phyloP scores from a whole-genome alignment of 768 basidiomycete genomes.

The Suillus clintonianus region DNA sequence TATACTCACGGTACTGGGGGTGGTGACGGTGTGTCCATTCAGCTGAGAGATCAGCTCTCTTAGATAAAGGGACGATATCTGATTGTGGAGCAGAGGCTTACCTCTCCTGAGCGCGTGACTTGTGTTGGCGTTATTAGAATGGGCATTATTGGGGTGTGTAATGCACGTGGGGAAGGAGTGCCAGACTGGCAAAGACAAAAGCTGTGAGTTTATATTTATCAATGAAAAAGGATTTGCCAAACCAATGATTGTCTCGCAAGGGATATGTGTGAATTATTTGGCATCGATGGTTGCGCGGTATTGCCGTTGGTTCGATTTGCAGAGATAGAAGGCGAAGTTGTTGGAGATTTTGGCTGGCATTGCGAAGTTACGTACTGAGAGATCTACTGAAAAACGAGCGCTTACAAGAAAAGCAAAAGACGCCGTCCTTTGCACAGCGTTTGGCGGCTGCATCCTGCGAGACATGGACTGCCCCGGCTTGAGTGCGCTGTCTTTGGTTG shows the following conservation, averaged over 20 bases:
- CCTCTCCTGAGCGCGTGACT: neutral
- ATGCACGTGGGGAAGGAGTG: neutral
- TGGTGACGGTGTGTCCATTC: neutral
- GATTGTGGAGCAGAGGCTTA: neutral
- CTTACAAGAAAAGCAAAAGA: constrained; percentile 2
- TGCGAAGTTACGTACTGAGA: neutral
- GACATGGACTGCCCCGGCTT: neutral
- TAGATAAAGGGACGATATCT: neutral
- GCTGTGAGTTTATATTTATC: neutral
- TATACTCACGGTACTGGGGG: neutral
- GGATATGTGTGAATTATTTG: constrained; percentile 8
- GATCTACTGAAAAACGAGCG: neutral
- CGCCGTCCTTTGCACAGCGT: neutral
- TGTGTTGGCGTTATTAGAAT: neutral
- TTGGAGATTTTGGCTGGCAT: neutral
- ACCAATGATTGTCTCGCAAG: constrained; percentile 18
- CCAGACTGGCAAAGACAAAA: neutral
- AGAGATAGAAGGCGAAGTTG: constrained; percentile 13
- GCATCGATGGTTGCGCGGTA: constrained; percentile 5
- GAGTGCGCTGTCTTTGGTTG: neutral
- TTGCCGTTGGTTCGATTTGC: constrained; percentile 5
- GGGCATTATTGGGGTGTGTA: neutral
- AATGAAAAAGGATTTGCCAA: constrained; percentile 5
- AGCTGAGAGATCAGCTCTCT: neutral
- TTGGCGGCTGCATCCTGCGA: neutral